Percentiles rank a stretch among this genome's conserved stretches.
Evolutionary conservation across 805 yeast genomes (phyloP).

Genomic region (Cyberlindnera suaveolens): DNA sequence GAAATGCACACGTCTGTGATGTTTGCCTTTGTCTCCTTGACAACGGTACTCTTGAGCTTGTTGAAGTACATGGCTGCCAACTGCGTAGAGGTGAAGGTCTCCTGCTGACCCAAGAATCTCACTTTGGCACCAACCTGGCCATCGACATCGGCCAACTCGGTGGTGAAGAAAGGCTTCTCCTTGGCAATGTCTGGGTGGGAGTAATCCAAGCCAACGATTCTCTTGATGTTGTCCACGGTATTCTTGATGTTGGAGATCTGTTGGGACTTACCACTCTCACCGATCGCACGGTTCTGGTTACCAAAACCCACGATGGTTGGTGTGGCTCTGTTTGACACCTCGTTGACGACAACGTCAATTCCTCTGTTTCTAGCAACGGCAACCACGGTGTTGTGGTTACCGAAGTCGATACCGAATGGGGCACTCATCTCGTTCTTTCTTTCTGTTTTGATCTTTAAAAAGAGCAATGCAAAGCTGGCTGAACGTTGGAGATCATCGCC

Average conservation of each 20-base stretch:
- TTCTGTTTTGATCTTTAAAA: neutral
- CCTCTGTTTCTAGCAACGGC: constrained; percentile 98
- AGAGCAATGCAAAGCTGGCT: neutral
- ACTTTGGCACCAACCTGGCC: constrained; percentile 85
- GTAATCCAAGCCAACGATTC: constrained; percentile 76
- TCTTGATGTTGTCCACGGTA: constrained; percentile 91
- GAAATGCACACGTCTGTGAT: constrained; percentile 87
- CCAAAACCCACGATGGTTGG: constrained; percentile 94
- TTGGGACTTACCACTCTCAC: constrained; percentile 94
- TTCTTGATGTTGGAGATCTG: constrained; percentile 95
- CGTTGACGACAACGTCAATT: constrained; percentile 96
- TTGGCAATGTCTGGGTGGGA: constrained; percentile 69
- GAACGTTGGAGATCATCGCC: neutral
- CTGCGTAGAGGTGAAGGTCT: constrained; percentile 81
- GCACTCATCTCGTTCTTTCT: constrained; percentile 57
- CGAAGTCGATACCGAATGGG: constrained; percentile 97
- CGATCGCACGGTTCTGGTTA: constrained; percentile 79
- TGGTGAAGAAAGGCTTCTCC: constrained; percentile 71
- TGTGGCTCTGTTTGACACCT: constrained; percentile 95
- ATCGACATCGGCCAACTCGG: constrained; percentile 64
- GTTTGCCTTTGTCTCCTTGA: constrained; percentile 69
- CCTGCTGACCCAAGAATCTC: constrained; percentile 71
- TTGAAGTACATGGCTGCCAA: constrained; percentile 91
- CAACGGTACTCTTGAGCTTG: constrained; percentile 78
- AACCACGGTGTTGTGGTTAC: constrained; percentile 88